Evolutionary conservation across 768 basidiomycete genomes (phyloP), one percentile per base, ranked within the genome.

Genomic region (Steccherinum ochraceum): DNA sequence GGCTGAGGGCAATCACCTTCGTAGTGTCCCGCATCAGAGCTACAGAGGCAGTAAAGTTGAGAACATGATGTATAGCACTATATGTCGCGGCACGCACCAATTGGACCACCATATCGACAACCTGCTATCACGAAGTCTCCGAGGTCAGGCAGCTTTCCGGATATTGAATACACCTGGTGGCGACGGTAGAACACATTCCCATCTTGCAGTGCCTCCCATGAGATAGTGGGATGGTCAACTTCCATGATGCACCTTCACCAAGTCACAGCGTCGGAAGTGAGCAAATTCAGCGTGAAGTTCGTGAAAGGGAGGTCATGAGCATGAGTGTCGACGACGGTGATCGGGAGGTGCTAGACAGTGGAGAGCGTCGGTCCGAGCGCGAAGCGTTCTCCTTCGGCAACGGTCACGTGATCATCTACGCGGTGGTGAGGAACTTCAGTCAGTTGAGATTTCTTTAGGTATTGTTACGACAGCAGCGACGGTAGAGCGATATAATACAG

Each of bases 161-260:
- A 74, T 50, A 91, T 81, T 1, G 86, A 80, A 64, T 97, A 98
- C 20, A 93, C 73, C 55, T 87, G 86, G 58, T 93, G 83, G 49
- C 86, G 77, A 62, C 86, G 73, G 63, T 97, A 97, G 72, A 96
- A 98, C 25, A 86, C 88, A 59, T 74, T 83, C 21, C 87, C 88
- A 61, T 88, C 81, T 65, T 85, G 80, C 84, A 96, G 90, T 40
- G 93, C 80, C 66, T 94, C 85, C 95, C 95, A 98, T 67, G 80
- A 78, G 24, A 81, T 67, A 2, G 89, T 89, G 1, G 90, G 88
- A 59, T 90, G 89, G 46, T 86, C 83, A 19, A 18, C 10, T 12
- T 71, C 60, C 69, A 78, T 78, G 23, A 4, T 46, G 26, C 41
- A 43, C 7, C n/a, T 43, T 2, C 16, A 10, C 16, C n/a, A 12